Conservation (phyloP, 768 basidiomycete genomes). For the Rhodotorula babjevae region DNA sequence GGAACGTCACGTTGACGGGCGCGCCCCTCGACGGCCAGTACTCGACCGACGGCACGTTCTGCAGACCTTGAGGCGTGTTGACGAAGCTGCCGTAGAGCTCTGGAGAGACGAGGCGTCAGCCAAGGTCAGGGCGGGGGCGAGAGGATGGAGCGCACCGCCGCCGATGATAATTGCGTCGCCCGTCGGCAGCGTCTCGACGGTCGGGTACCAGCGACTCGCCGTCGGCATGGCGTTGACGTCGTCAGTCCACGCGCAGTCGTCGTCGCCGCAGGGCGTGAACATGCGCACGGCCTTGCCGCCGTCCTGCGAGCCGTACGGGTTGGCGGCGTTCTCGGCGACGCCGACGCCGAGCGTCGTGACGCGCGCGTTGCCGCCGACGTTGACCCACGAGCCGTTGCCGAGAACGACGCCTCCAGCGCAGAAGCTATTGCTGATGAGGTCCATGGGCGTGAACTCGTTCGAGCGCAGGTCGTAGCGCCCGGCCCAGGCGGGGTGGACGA, state of each 20-base stretch:
- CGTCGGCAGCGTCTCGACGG: slow-evolving; percentile 59
- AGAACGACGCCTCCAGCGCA: slow-evolving; percentile 38
- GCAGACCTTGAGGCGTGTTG: slow-evolving; percentile 54
- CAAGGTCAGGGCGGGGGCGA: background rate
- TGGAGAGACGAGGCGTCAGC: too few species aligned
- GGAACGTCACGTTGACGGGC: slow-evolving; percentile 19
- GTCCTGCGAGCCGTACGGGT: slow-evolving; percentile 60
- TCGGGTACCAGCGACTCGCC: slow-evolving; percentile 65
- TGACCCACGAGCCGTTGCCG: slow-evolving; percentile 41
- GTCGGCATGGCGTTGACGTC: slow-evolving; percentile 24
- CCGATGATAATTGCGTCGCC: slow-evolving; percentile 69
- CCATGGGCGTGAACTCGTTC: slow-evolving; percentile 49
- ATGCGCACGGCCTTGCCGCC: slow-evolving; percentile 49
- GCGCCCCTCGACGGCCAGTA: slow-evolving; percentile 22
- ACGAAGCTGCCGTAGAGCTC: slow-evolving; percentile 63
- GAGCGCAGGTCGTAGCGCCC: slow-evolving; percentile 52
- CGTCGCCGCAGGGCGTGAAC: slow-evolving; percentile 69
- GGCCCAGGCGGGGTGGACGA: slow-evolving; percentile 56
- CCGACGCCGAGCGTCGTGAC: slow-evolving; percentile 38
- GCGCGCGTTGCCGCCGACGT: slow-evolving; percentile 41
- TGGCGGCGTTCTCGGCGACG: slow-evolving; percentile 45
- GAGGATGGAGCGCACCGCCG: background rate
- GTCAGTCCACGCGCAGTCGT: slow-evolving; percentile 54
- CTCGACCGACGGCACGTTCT: slow-evolving; percentile 66
- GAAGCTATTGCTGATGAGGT: background rate